phyloP scores from a whole-genome alignment of 2,329 filamentous ascomycete genomes.

The Domatiomyces globalis region DNA sequence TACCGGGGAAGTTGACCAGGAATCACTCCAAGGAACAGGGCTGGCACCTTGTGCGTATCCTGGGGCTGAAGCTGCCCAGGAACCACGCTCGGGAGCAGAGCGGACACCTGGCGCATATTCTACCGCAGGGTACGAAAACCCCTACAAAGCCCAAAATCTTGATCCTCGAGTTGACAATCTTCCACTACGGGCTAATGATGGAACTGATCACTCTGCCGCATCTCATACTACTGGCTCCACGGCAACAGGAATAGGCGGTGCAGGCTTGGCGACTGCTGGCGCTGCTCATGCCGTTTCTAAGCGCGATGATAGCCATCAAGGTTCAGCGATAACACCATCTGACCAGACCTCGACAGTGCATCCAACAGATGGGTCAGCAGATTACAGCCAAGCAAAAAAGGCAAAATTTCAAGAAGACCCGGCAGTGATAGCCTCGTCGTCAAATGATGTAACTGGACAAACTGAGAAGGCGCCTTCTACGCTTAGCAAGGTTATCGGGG shows the following conservation, averaged over 20 bases:
- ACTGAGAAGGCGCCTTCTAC: constrained; percentile 2
- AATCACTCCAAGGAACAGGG: neutral
- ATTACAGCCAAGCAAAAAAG: neutral
- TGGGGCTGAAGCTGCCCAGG: neutral
- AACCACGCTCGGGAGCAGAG: neutral
- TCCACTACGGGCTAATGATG: neutral
- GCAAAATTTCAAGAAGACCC: neutral
- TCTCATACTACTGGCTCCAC: neutral
- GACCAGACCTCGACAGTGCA: constrained; percentile 3
- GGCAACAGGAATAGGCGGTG: neutral
- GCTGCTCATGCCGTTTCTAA: neutral
- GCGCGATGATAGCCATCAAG: neutral
- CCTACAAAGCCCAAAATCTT: constrained; percentile 5
- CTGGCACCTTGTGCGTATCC: neutral
- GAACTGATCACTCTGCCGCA: neutral
- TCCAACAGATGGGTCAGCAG: constrained; percentile 3
- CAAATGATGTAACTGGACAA: neutral
- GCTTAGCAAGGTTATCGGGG: constrained; percentile 12
- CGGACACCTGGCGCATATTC: constrained; percentile 5
- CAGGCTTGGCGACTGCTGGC: neutral
- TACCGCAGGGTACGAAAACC: constrained; percentile 3
- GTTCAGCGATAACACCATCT: constrained; percentile 4
- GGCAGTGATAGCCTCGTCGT: neutral
- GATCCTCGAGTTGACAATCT: constrained; percentile 9
- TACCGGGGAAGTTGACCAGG: neutral